Evolutionary conservation across 2,329 filamentous ascomycete species (phyloP).

Genomic region (Ceratocystis ficicola): DNA sequence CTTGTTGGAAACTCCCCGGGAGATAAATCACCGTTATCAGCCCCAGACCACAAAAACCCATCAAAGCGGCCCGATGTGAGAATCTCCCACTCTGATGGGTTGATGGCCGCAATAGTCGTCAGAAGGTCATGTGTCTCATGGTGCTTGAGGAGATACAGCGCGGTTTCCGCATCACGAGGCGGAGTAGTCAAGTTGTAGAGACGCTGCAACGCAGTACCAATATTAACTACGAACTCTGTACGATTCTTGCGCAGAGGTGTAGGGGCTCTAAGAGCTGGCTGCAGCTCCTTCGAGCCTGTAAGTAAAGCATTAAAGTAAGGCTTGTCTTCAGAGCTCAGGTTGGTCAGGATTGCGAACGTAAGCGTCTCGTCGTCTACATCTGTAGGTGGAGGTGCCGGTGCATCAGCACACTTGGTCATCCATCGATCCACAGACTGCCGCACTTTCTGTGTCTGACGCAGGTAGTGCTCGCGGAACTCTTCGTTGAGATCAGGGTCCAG

Average conservation of each 20-base stretch:
- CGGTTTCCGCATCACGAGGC: conserved; percentile 75
- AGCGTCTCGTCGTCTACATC: conserved; percentile 92
- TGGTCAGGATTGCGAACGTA: conserved; percentile 85
- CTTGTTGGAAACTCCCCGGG: conserved; percentile 41
- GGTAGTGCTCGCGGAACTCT: conserved; percentile 83
- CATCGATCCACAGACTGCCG: conserved; percentile 83
- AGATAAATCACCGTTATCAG: conserved; percentile 47
- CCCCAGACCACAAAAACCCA: conserved; percentile 88
- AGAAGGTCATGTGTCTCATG: conserved; percentile 72
- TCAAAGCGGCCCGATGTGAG: conserved; percentile 88
- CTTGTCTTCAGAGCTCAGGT: conserved; percentile 61
- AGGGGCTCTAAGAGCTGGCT: conserved; percentile 49
- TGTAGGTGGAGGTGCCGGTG: conserved; percentile 61
- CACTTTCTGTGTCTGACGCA: conserved; percentile 84
- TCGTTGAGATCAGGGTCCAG: conserved; percentile 90
- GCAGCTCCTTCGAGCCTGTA: conserved; percentile 45
- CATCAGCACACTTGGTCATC: conserved; percentile 68
- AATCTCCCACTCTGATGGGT: conserved; percentile 91
- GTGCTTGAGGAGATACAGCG: conserved; percentile 76
- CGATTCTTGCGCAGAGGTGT: conserved; percentile 54
- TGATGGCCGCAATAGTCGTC: conserved; percentile 76
- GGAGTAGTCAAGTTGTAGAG: conserved; percentile 62
- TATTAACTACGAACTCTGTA: conserved; percentile 63
- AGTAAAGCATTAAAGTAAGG: conserved; percentile 74
- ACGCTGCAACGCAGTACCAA: conserved; percentile 66